These are phyloP conservation scores for Boletus semigastroideus DNA, from an alignment of 1,284 basidiomycete species.

Conservation along the genomic window DNA sequence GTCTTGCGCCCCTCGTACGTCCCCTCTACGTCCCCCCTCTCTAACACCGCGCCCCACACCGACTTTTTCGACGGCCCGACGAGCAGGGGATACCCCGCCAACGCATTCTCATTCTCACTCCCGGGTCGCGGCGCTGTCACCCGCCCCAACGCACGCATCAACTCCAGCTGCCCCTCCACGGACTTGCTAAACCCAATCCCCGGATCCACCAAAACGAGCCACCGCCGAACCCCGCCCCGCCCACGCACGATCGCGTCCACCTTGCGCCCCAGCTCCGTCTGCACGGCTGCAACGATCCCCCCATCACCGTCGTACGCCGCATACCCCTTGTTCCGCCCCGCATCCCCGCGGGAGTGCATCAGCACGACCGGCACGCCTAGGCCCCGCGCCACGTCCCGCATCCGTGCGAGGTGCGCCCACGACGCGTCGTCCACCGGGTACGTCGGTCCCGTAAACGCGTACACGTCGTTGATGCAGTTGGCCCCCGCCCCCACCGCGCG, in stretches of 20 bases:
- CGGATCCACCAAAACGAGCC: conserved; percentile 92
- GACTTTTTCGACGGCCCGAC: conserved; percentile 85
- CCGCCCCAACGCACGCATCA: conserved; percentile 56
- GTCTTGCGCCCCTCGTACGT: conserved; percentile 50
- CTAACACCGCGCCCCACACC: conserved; percentile 71
- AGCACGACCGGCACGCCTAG: conserved; percentile 74
- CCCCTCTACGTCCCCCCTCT: conserved; percentile 39
- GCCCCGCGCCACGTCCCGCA: conserved; percentile 68
- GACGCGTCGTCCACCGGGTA: conserved; percentile 44
- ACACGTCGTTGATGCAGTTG: conserved; percentile 94
- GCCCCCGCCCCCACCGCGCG: conserved; percentile 77
- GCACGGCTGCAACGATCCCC: conserved; percentile 67
- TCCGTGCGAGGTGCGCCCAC: conserved; percentile 45
- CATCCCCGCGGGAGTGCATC: conserved; percentile 93
- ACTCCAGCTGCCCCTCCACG: conserved; percentile 69
- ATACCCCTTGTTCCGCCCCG: conserved; percentile 62
- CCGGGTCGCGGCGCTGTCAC: conserved; percentile 46
- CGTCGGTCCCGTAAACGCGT: conserved; percentile 71
- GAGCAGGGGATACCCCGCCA: conserved; percentile 69
- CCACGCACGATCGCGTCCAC: conserved; percentile 72
- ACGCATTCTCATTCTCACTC: conserved; percentile 46
- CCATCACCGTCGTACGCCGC: conserved; percentile 18
- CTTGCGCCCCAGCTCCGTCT: conserved; percentile 71
- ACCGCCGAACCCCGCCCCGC: conserved; percentile 75
- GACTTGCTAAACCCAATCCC: conserved; percentile 96